Evolutionary conservation across 805 yeast species (phyloP).

Genomic region (Komagataella populi): DNA sequence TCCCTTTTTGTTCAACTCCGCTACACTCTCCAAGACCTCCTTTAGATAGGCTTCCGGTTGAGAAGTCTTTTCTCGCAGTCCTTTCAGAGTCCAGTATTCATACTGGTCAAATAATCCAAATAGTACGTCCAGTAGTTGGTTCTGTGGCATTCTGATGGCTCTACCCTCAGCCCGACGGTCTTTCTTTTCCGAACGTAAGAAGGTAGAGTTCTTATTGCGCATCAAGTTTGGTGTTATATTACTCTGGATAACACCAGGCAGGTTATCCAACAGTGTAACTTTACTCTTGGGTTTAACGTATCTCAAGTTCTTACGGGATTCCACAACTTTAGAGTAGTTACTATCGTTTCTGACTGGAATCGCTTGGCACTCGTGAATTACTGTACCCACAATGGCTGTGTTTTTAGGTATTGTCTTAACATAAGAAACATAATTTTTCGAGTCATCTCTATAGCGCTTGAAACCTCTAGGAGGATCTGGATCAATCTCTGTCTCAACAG

Average conservation of each 20-base stretch:
- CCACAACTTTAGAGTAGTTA: conserved; percentile 45
- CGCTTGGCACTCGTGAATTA: conserved; percentile 85
- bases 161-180: conserved; percentile 51
- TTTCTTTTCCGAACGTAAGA: conserved; percentile 43
- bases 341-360: conserved; percentile 69
- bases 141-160: conserved; percentile 88
- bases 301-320: conserved; percentile 38
- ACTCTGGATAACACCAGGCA: conserved; percentile 80
- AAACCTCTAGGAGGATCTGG: neutral
- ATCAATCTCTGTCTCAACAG: conserved; percentile 19
- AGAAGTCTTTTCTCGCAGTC: conserved; percentile 81
- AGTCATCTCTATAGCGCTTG: conserved; percentile 4
- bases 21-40: conserved; percentile 83
- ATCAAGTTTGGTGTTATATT: conserved; percentile 76
- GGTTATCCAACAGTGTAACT: conserved; percentile 60
- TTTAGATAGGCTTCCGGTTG: conserved; percentile 92
- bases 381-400: conserved; percentile 75
- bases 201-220: conserved; percentile 51
- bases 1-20: conserved; percentile 82
- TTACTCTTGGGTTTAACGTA: conserved; percentile 46
- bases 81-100: conserved; percentile 94
- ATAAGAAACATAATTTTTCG: conserved; percentile 42
- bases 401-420: conserved; percentile 82
- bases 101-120: conserved; percentile 87
- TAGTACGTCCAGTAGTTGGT: conserved; percentile 76